Conservation (phyloP, 1,284 basidiomycete genomes). For the Pseudozyma sp. region DNA sequence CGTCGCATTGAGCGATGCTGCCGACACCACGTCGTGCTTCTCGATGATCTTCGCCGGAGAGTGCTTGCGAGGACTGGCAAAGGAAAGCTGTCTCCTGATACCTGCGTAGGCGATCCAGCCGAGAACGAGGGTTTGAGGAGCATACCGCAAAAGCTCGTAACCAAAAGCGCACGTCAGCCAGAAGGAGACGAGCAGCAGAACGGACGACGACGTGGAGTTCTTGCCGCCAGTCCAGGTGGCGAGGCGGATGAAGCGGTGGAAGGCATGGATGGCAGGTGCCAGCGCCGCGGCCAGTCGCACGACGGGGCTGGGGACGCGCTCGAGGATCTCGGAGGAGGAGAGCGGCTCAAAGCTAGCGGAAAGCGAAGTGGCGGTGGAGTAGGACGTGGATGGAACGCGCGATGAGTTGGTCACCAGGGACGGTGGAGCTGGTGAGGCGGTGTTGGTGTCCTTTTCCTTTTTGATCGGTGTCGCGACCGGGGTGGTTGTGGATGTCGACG, state of each 20-base stretch:
- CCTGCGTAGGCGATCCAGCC: conserved; percentile 53
- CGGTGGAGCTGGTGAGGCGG: conserved; percentile 18
- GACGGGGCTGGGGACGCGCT: conserved; percentile 52
- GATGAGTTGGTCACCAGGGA: conserved; percentile 33
- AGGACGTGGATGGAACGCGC: conserved; percentile 35
- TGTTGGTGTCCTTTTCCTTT: conserved; percentile 19
- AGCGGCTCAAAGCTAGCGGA: conserved; percentile 42
- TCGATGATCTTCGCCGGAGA: conserved; percentile 27
- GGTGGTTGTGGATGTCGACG: conserved; percentile 22
- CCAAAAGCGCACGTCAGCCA: conserved; percentile 61
- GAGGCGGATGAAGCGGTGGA: conserved; percentile 55
- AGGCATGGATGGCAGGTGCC: conserved; percentile 49
- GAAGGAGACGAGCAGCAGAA: conserved; percentile 62
- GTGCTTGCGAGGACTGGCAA: conserved; percentile 29
- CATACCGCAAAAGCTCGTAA: conserved; percentile 64
- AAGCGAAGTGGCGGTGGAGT: conserved; percentile 33
- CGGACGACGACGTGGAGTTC: conserved; percentile 45
- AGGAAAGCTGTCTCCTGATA: conserved; percentile 41
- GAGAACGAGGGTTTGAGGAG: conserved; percentile 59
- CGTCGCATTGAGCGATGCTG: conserved; percentile 52
- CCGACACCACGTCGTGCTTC: conserved; percentile 36
- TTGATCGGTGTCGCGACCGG: conserved; percentile 23
- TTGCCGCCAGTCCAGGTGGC: conserved; percentile 64
- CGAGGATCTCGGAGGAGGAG: conserved; percentile 50
- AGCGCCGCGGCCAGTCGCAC: conserved; percentile 50